Percentiles rank a stretch among this genome's conserved stretches.
phyloP scores from a whole-genome alignment of 78 protist genomes.

The Polysphondylium violaceum region DNA sequence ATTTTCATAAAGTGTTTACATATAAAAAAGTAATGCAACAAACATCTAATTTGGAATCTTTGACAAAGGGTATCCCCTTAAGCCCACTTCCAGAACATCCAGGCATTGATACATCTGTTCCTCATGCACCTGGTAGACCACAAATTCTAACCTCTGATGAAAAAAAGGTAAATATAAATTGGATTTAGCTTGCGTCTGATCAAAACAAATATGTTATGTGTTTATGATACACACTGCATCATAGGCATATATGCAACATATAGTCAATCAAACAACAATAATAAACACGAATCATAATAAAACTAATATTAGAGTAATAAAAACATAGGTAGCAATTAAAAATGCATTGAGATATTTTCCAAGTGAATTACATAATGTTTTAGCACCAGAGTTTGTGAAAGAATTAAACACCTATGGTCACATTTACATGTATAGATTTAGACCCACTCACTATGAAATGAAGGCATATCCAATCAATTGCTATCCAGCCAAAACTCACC shows the following conservation, averaged over 20 bases:
- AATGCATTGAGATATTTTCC: constrained; percentile 89
- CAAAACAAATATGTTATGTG: no score
- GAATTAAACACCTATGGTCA: constrained; percentile 91
- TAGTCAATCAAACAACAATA: no score
- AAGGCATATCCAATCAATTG: constrained; percentile 84
- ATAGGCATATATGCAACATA: no score
- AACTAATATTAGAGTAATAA: no score
- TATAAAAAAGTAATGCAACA: no score
- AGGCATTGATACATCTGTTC: constrained; percentile 50
- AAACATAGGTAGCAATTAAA: constrained; percentile 76
- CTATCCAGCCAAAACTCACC: constrained; percentile 85
- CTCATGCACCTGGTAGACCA: constrained; percentile 84
- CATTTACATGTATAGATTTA: constrained; percentile 95
- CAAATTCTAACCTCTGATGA: constrained; percentile 8
- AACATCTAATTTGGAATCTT: no score
- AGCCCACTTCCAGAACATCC: constrained; percentile 76
- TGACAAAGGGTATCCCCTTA: constrained; percentile 30
- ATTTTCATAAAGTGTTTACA: no score
- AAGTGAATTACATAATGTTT: constrained; percentile 18
- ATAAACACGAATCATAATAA: no score
- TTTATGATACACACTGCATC: no score
- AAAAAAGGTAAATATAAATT: constrained; percentile 32
- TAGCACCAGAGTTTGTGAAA: constrained; percentile 75
- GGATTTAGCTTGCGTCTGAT: no score
- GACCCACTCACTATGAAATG: constrained; percentile 89